Conservation (phyloP, 148 eudicot species). For the Amaranthus cruentus region DNA sequence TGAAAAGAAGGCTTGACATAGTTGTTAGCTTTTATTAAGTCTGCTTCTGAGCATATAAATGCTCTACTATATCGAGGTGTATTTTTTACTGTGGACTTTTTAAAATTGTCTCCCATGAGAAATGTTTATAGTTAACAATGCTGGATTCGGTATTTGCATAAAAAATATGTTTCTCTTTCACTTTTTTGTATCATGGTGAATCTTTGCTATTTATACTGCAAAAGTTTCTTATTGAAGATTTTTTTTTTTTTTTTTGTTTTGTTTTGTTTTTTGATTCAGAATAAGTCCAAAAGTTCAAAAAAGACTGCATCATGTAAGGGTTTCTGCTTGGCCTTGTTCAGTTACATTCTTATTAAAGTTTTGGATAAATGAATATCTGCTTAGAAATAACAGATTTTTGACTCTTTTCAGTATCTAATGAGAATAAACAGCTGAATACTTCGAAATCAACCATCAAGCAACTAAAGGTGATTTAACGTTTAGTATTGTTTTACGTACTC, state of each 20-base stretch:
- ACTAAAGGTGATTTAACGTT: conserved; percentile 21
- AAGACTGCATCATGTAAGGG: conserved; percentile 31
- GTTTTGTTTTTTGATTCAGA: conserved; percentile 29
- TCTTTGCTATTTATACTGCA: background rate
- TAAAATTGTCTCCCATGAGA: background rate
- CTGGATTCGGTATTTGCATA: background rate
- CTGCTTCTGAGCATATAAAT: background rate
- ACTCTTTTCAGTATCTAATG: conserved; percentile 31
- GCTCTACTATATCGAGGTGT: background rate
- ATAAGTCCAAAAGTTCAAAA: conserved; percentile 17
- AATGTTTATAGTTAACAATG: background rate
- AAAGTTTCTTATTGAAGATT: background rate
- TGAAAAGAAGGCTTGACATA: background rate
- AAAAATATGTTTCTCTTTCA: background rate
- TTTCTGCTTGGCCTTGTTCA: conserved; percentile 12
- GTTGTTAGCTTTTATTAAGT: background rate
- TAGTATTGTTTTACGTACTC: background rate
- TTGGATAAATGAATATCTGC: conserved; percentile 4
- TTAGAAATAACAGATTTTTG: conserved; percentile 18
- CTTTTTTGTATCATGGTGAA: background rate
- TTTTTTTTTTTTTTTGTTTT: background rate
- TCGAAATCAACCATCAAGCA: conserved; percentile 22
- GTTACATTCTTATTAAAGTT: conserved; percentile 7
- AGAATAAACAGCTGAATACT: conserved; percentile 22
- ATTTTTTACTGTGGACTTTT: background rate